A percentile compares a stretch with the other conserved stretches of the same genome.
These are phyloP conservation scores for Theobroma cacao DNA, from an alignment of 345 rosid species.

Conservation along the genomic window DNA sequence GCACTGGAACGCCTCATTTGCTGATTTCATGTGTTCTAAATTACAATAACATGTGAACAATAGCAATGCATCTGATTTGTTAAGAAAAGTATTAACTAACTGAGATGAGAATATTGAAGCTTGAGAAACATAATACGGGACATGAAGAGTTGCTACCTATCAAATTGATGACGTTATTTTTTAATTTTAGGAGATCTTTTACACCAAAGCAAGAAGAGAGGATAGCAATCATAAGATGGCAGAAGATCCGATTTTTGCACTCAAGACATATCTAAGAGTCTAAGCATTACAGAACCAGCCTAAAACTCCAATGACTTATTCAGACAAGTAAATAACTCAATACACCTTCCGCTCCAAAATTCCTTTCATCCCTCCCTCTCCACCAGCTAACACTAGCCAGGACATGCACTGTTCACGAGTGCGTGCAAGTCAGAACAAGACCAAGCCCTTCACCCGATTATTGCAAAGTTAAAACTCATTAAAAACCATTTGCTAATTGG, in stretches of 20 bases:
- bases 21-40: neutral
- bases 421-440: neutral
- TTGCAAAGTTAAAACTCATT: neutral
- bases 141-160: neutral
- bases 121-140: neutral
- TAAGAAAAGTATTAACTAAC: neutral
- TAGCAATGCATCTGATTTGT: neutral
- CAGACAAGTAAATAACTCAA: neutral
- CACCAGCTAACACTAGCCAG: neutral
- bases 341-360: neutral
- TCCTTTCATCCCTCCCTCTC: neutral
- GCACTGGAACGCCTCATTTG: neutral
- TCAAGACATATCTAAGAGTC: neutral
- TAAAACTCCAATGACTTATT: neutral
- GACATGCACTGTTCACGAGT: neutral
- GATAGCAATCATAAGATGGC: neutral
- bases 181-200: neutral
- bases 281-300: neutral
- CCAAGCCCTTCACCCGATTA: neutral
- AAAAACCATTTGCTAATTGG: neutral
- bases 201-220: neutral
- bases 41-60: neutral
- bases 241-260: neutral
- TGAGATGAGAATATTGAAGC: neutral
- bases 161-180: neutral